Evolutionary conservation across 73 alveolate genomes (phyloP), one percentile per base, ranked within the genome.

Genomic region (Stentor roeselii): DNA sequence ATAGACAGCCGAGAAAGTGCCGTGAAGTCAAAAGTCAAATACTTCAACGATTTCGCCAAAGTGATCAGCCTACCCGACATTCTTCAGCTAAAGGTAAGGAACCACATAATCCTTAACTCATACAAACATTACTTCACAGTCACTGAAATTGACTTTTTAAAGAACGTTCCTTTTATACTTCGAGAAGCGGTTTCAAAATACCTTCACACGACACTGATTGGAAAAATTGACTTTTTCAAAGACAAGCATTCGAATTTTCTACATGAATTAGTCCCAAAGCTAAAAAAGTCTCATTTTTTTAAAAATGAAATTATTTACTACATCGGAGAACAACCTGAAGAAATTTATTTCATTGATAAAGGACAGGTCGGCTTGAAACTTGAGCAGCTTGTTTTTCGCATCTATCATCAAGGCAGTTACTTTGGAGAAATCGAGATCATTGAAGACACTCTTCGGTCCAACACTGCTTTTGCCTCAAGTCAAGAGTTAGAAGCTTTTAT

Each of bases 351-450:
- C 84, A 42, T 89, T 3, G 42, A 61, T 27, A 78, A 86, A 89
- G 94, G 94, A 3, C 84, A 91, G 75, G 87, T 86, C 36, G 78
- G 50, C 82, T 42, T 89, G 75, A 78, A 75, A 39, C 42, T 60
- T 39, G 86, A 77, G 39, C 77, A 78, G 35, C 82, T 59, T n/a
- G 90, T 91, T 21, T 91, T 91, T 87, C 78, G 76, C 37, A 88
- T 75, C 40, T 88, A 88, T 50, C 86, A 75, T 4, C 90, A 90
- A 59, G 94, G 96, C 27, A 78, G 91, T 3, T 91, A 91, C 84
- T 91, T 91, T 67, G 96, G 96, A 30, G 96, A 91, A 75, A 35
- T 82, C 0, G 96, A 91, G 40, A 60, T 91, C 36, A 75, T 91
- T 30, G 59, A 21, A 21, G 39, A 76, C 39, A 6, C 36, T 27